Conservation (phyloP, 805 yeast species). For the Schwanniomyces polymorphus region DNA sequence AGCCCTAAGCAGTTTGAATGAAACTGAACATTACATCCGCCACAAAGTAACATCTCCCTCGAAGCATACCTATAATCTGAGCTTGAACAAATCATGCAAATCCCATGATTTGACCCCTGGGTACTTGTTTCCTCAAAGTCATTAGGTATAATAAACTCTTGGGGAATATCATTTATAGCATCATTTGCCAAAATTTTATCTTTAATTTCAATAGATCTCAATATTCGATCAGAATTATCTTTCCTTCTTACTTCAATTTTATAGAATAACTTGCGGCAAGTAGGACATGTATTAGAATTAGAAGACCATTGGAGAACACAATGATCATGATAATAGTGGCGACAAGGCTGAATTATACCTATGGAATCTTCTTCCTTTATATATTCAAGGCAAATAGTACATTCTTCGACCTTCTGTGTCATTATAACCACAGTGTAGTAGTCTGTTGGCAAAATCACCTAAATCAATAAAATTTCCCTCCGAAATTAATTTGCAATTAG, state of each 20-base stretch:
- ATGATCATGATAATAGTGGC: conserved; percentile 54
- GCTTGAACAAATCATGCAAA: conserved; percentile 35
- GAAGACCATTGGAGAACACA: conserved; percentile 61
- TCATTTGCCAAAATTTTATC: conserved; percentile 33
- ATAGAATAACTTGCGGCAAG: conserved; percentile 52
- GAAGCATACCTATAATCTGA: conserved; percentile 26
- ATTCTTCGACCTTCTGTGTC: conserved; percentile 27
- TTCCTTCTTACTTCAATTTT: conserved; percentile 30
- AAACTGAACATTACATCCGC: conserved; percentile 38
- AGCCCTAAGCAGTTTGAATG: conserved; percentile 43
- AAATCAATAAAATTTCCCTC: not conserved
- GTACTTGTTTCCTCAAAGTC: not conserved
- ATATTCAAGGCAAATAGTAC: conserved; percentile 61
- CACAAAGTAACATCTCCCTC: conserved; percentile 22
- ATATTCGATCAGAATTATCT: conserved; percentile 7
- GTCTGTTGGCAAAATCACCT: not conserved
- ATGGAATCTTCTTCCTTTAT: conserved; percentile 11
- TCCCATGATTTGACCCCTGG: conserved; percentile 14
- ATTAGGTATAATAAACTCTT: conserved; percentile 29
- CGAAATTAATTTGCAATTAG: conserved; percentile 3
- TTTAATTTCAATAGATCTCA: conserved; percentile 17
- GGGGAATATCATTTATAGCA: conserved; percentile 38
- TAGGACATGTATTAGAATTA: conserved; percentile 60
- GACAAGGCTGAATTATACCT: conserved; percentile 38
- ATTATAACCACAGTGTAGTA: not conserved